Conservation (phyloP, 257 asterid species). For the Solanum etuberosum region DNA sequence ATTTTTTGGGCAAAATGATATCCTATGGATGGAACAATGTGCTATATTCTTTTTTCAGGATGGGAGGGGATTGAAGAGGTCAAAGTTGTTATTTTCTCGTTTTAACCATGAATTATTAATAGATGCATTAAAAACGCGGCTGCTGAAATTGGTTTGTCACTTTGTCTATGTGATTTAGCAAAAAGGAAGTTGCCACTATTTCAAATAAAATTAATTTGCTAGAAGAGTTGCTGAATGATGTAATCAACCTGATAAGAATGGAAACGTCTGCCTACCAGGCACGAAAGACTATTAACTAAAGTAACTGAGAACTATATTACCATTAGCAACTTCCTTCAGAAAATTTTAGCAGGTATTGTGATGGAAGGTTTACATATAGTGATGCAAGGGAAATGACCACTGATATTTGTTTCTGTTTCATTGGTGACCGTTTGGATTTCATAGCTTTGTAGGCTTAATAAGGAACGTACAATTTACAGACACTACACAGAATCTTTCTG, state of each 20-base stretch:
- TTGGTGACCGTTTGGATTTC: not conserved
- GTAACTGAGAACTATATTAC: not conserved
- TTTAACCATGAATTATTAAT: not conserved
- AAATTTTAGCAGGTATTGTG: not conserved
- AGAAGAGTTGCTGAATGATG: not conserved
- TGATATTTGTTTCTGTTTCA: not conserved
- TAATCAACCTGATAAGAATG: not conserved
- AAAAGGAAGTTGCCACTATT: not conserved
- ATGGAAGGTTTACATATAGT: not conserved
- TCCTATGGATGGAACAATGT: not conserved
- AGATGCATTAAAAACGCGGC: not conserved
- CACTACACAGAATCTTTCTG: not conserved
- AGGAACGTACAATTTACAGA: not conserved
- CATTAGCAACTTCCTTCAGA: not conserved
- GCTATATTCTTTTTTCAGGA: not conserved
- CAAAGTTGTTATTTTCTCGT: not conserved
- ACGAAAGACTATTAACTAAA: not conserved
- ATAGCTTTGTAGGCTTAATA: not conserved
- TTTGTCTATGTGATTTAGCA: not conserved
- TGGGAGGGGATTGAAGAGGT: not conserved
- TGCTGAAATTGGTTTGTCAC: not conserved
- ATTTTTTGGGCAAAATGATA: not conserved
- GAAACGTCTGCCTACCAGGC: not conserved
- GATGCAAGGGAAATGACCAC: not conserved
- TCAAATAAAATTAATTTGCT: not conserved